A percentile compares a stretch with the other conserved stretches of the same genome.
Evolutionary conservation across 1,284 basidiomycete genomes (phyloP).

Genomic region (Flammula alnicola): DNA sequence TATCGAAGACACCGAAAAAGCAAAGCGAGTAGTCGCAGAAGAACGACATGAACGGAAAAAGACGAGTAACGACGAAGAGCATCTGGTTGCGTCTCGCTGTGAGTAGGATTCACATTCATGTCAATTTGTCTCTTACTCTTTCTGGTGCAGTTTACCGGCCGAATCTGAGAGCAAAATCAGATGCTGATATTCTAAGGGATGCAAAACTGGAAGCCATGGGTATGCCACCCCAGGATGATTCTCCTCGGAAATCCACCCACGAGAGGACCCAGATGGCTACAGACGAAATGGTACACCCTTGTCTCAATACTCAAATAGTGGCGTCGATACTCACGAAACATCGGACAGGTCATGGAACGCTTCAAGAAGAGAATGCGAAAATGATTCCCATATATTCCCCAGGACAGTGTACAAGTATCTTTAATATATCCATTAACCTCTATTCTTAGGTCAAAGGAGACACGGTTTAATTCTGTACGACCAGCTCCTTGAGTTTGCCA

Average conservation of each 20-base stretch:
- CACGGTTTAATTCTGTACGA: constrained; percentile 12
- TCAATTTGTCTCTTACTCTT: constrained; percentile 1
- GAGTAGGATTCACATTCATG: constrained; percentile 35
- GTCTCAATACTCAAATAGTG: not conserved
- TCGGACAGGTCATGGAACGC: constrained; percentile 76
- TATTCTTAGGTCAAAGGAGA: constrained; percentile 8
- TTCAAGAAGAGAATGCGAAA: constrained; percentile 88
- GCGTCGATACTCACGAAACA: not conserved
- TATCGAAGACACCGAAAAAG: constrained; percentile 96
- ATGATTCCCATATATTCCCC: constrained; percentile 32
- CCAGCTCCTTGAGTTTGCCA: constrained; percentile 36
- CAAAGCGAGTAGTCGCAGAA: constrained; percentile 85
- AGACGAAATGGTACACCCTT: constrained; percentile 75
- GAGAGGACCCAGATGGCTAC: constrained; percentile 83
- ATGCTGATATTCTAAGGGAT: constrained; percentile 84
- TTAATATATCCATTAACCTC: constrained; percentile 17
- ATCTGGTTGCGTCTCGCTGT: constrained; percentile 86
- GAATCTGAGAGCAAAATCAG: constrained; percentile 77
- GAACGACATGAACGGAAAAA: constrained; percentile 62
- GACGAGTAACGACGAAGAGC: constrained; percentile 71
- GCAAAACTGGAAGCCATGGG: constrained; percentile 86
- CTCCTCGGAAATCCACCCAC: constrained; percentile 51
- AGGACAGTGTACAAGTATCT: constrained; percentile 20
- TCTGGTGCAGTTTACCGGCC: constrained; percentile 76
- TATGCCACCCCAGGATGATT: constrained; percentile 61